These are phyloP conservation scores for Mycena venus DNA, from an alignment of 768 basidiomycete species.

Conservation along the genomic window DNA sequence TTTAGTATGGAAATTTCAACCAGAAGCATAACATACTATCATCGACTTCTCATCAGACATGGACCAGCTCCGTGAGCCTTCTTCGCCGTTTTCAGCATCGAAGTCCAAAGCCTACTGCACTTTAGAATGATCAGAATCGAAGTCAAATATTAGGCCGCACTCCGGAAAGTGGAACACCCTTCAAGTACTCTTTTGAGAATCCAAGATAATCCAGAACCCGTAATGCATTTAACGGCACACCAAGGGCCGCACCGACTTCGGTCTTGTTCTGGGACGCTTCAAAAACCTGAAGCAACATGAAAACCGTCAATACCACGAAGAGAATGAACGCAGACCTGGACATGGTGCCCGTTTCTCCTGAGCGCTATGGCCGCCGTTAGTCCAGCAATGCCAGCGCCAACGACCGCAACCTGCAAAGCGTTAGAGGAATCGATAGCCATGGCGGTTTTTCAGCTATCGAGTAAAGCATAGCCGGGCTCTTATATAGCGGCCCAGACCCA, in stretches of 20 bases:
- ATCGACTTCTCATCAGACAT: background rate
- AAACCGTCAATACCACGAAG: too few relatives aligned
- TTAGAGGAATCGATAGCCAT: background rate
- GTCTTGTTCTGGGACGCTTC: conserved; percentile 24
- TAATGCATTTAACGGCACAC: conserved; percentile 14
- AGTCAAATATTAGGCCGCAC: background rate
- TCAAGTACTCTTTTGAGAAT: conserved; percentile 6
- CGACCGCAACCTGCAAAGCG: conserved; percentile 14
- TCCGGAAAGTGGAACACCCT: conserved; percentile 2
- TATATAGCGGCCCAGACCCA: too few relatives aligned
- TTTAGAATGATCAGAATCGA: background rate
- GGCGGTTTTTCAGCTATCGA: too few relatives aligned
- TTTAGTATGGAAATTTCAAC: background rate
- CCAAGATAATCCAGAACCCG: conserved; percentile 23
- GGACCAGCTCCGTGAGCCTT: background rate
- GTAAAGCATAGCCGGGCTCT: too few relatives aligned
- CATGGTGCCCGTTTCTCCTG: conserved; percentile 18
- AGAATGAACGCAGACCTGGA: conserved; percentile 5
- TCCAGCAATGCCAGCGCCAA: conserved; percentile 32
- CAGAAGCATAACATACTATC: background rate
- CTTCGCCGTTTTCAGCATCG: conserved; percentile 4
- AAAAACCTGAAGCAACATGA: conserved; percentile 12
- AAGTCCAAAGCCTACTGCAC: background rate
- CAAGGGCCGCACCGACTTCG: conserved; percentile 25
- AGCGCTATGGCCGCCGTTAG: too few relatives aligned